phyloP scores from a whole-genome alignment of 495 filamentous ascomycete genomes.

The Aspergillus olivimuriae region DNA sequence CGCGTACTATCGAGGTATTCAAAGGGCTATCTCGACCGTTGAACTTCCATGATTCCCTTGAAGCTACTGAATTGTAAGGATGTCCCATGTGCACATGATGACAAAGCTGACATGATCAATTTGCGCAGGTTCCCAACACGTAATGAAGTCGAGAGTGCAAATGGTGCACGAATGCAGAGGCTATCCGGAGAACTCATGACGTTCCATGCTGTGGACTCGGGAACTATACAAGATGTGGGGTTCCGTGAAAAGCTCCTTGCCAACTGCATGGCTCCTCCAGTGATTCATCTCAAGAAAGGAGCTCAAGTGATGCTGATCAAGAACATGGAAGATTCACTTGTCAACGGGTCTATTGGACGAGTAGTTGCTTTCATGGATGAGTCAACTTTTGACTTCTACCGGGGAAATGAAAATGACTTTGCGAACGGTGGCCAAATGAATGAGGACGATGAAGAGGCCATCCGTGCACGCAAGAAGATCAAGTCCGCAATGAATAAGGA shows the following conservation, averaged over 20 bases:
- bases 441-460: conserved; percentile 36
- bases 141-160: conserved; percentile 81
- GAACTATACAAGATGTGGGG: conserved; percentile 57
- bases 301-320: conserved; percentile 99
- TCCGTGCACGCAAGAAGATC: conserved; percentile 43
- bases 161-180: conserved; percentile 62
- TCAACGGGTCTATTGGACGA: conserved; percentile 88
- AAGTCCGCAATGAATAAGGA: conserved; percentile 37
- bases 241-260: conserved; percentile 70
- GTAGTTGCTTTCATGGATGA: conserved; percentile 85
- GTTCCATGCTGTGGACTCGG: conserved; percentile 71
- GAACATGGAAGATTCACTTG: conserved; percentile 88
- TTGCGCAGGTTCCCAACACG: conserved; percentile 74
- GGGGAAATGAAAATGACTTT: conserved; percentile 50
- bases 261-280: conserved; percentile 86
- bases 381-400: conserved; percentile 61
- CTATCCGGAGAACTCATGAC: conserved; percentile 60
- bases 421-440: conserved; percentile 32
- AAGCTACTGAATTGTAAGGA: conserved; percentile 80
- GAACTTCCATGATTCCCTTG: conserved; percentile 65
- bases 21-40: conserved; percentile 62
- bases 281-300: conserved; percentile 77
- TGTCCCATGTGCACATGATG: conserved; percentile 6
- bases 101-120: conserved; percentile 25
- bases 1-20: conserved; percentile 66